Base-by-base conservation (phyloP, 208 protist species). In the Wallacemonas sp. region DNA sequence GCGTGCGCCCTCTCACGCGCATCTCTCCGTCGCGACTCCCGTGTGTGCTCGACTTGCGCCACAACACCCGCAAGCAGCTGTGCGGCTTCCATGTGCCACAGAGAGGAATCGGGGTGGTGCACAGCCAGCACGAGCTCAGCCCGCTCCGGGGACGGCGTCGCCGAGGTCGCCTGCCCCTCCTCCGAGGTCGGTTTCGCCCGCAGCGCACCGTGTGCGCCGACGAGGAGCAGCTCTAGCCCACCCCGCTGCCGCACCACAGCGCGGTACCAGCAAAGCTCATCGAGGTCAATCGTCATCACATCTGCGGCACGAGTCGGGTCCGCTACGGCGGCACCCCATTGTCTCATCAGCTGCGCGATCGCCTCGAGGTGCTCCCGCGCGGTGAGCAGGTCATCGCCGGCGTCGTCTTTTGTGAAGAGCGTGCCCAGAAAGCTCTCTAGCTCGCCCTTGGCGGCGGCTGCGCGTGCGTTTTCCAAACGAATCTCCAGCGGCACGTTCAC, bases 181-280 rank as follows among this genome's bases (percentile, higher is more conserved):
- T 65, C 31, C 42, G 53, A 58, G 9, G 53, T 44, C 0, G 62
- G 70, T n/a, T 33, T 5, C 19, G 44, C 22, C 5, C 38, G 58
- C n/a, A 77, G 36, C 2, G 39, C 51, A 12, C 66, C 84, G 0
- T 61, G 68, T 2, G 76, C 81, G n/a, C 66, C 77, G 47, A 77
- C 66, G 12, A 78, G 33, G 0, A 90, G 72, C 26, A 86, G 56
- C 55, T 91, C 84, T n/a, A 91, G 44, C 0, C 69, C 84, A 6
- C 84, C 84, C 14, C 78, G 74, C 70, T 91, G 84, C 65, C 73
- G 80, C 59, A 91, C 54, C 19, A 90, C 72, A 11, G 70, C 64
- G 21, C 59, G 58, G 69, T 77, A 84, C 21, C 80, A 55, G 4
- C 62, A 62, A 1, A 61, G 56, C 21, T 79, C 72, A 34, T 68